Evolutionary conservation across 495 filamentous ascomycete genomes (phyloP).

Genomic region (Aspergillus steynii): DNA sequence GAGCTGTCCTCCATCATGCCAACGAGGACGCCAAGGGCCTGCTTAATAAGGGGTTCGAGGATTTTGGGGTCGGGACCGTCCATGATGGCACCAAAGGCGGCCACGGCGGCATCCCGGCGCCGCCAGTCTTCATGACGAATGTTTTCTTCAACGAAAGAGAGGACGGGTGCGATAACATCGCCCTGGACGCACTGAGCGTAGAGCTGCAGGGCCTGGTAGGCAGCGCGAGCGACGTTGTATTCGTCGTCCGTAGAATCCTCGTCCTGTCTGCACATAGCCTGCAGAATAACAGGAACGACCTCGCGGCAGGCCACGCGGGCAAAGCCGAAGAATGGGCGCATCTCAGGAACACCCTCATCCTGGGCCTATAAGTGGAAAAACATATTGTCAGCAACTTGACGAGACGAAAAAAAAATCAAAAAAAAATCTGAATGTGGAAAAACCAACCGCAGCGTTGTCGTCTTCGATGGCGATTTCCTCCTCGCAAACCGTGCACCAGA

Average conservation of each 20-base stretch:
- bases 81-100: slow-evolving; percentile 99
- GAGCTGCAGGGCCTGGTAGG: slow-evolving; percentile 94
- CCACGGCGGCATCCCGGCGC: slow-evolving; percentile 88
- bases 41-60: slow-evolving; percentile 89
- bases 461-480: slow-evolving; percentile 97
- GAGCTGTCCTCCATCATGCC: slow-evolving; percentile 93
- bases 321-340: slow-evolving; percentile 91
- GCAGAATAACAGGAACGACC: slow-evolving; percentile 87
- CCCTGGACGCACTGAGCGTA: slow-evolving; percentile 88
- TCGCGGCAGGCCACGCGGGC: slow-evolving; percentile 84
- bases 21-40: slow-evolving; percentile 85
- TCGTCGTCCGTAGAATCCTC: slow-evolving; percentile 96
- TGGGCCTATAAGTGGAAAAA: slow-evolving; percentile 39
- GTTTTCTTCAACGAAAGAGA: slow-evolving; percentile 88
- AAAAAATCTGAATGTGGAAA: slow-evolving; percentile 1
- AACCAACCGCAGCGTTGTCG: slow-evolving; percentile 80
- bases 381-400: slow-evolving; percentile 6
- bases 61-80: slow-evolving; percentile 90
- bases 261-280: slow-evolving; percentile 91
- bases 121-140: slow-evolving; percentile 91
- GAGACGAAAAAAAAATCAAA: background rate
- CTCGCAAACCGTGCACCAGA: slow-evolving; percentile 99
- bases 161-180: slow-evolving; percentile 77
- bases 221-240: slow-evolving; percentile 92
- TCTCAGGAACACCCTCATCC: slow-evolving; percentile 72